These are phyloP conservation scores for Lachancea quebecensis DNA, from an alignment of 805 yeast species.

Conservation along the genomic window DNA sequence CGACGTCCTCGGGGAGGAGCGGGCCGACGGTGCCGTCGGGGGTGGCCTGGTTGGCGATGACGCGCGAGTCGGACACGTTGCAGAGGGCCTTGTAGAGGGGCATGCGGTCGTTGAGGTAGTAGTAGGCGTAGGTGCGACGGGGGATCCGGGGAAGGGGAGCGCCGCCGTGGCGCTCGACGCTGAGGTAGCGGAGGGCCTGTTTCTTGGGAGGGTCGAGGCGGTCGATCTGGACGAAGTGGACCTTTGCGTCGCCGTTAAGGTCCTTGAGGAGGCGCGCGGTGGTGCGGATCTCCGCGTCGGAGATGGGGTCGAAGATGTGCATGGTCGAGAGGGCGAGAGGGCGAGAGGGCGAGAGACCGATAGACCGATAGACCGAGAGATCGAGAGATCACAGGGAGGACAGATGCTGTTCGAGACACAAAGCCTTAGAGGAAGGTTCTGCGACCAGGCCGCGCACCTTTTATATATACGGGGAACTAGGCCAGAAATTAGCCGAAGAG, in stretches of 20 bases:
- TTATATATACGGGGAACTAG: too few species aligned
- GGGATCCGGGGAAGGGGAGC: constrained; percentile 50
- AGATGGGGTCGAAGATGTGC: constrained; percentile 56
- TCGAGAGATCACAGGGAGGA: too few species aligned
- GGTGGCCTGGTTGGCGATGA: constrained; percentile 48
- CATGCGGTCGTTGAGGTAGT: constrained; percentile 45
- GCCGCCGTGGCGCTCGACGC: constrained; percentile 55
- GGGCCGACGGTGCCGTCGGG: constrained; percentile 68
- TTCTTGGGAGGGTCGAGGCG: constrained; percentile 74
- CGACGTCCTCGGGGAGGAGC: constrained; percentile 56
- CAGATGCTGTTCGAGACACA: too few species aligned
- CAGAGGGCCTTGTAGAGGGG: constrained; percentile 66
- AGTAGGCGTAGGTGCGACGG: constrained; percentile 62
- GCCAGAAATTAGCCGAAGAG: too few species aligned
- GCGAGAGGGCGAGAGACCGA: too few species aligned
- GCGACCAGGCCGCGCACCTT: too few species aligned
- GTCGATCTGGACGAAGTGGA: constrained; percentile 62
- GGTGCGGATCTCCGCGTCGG: constrained; percentile 50
- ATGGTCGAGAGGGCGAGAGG: constrained; percentile 8
- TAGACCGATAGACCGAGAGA: too few species aligned
- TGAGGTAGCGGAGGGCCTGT: constrained; percentile 58
- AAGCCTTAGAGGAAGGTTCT: not conserved
- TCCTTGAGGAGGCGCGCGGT: constrained; percentile 58
- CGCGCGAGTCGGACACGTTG: constrained; percentile 54
- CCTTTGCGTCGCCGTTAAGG: constrained; percentile 43